Base-by-base conservation (phyloP, 805 yeast genomes). In the Monosporozyma yasuniensis region DNA sequence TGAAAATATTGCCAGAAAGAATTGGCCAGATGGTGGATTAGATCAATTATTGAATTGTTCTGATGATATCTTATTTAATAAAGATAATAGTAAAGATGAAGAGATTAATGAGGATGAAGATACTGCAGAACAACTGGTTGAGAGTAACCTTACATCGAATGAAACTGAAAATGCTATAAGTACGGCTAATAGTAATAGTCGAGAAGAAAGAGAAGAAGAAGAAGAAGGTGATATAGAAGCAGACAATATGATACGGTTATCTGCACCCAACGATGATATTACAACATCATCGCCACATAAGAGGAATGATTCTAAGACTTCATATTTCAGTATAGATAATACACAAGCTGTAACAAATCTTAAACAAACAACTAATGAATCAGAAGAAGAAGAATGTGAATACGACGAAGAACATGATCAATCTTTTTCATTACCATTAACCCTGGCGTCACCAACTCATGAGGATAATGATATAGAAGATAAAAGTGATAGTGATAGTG, bases 1-100 rank as follows among this genome's bases (percentile, higher is more conserved):
- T 57, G 95, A 86, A 59, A 83, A 84, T 25, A 79, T 88, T 21
- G 95, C 95, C 0, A 73, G 80, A 50, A 88, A 88, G 61, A 93
- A 95, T 4, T 83, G 89, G 87, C 76, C 84, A 3, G 96, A 95
- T 12, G 93, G 91, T 25, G 96, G 96, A 0, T 68, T 88, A 32
- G 96, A 87, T 60, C 81, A 77, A 23, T 68, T 85, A 48, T 69
- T 85, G 22, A 71, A 79, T 1, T 71, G 75, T 32, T 80, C 86
- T 37, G 83, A 84, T 1, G 93, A 84, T 61, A 84, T 85, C 1
- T 18, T 35, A 14, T 80, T 80, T 58, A 73, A 12, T 8, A 21
- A 21, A 11, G 16, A 21, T 10, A 51, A 48, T 58, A 73, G 14
- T 10, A n/a, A 51, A 14, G 49, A 49, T 18, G 47, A 43, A 5